Conservation (phyloP, 1,139 yeast genomes). For the Yamadazyma pseudoaaseri region DNA sequence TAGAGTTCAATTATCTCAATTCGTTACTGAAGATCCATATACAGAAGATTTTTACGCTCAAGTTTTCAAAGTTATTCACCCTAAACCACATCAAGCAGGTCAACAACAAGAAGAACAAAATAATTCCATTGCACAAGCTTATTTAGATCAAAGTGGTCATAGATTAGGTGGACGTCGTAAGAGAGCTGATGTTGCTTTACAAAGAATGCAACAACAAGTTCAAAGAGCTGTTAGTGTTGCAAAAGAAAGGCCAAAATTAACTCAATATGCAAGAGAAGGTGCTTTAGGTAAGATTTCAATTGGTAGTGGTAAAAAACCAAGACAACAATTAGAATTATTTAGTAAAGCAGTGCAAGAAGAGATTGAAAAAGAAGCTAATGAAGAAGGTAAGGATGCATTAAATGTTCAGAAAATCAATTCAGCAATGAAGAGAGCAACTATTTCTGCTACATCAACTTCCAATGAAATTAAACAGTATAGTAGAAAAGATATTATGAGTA, state of each 20-base stretch:
- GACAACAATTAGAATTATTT: slow-evolving; percentile 77
- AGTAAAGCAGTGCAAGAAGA: slow-evolving; percentile 54
- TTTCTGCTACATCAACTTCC: slow-evolving; percentile 23
- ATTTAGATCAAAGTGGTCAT: slow-evolving; percentile 90
- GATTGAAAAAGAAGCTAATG: slow-evolving; percentile 35
- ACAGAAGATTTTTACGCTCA: slow-evolving; percentile 96
- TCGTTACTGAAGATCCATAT: slow-evolving; percentile 96
- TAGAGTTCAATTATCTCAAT: slow-evolving; percentile 89
- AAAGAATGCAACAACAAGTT: slow-evolving; percentile 98
- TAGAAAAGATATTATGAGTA: slow-evolving; percentile 48
- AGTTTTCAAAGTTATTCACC: slow-evolving; percentile 83
- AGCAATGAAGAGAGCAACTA: slow-evolving; percentile 15
- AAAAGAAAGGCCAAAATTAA: slow-evolving; percentile 79
- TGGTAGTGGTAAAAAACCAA: slow-evolving; percentile 82
- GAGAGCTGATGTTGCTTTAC: slow-evolving; percentile 92
- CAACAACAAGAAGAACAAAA: slow-evolving; percentile 48
- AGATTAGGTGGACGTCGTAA: slow-evolving; percentile 84
- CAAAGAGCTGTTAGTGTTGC: slow-evolving; percentile 96
- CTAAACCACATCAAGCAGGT: slow-evolving; percentile 48
- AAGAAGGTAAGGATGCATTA: slow-evolving; percentile 20
- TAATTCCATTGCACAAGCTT: slow-evolving; percentile 88
- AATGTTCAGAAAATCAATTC: slow-evolving; percentile 18
- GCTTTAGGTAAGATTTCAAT: slow-evolving; percentile 87
- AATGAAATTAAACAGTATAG: slow-evolving; percentile 30
- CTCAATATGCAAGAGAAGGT: slow-evolving; percentile 76